Base-by-base conservation (phyloP, 2,329 filamentous ascomycete species). In the Aspergillus japonicus region DNA sequence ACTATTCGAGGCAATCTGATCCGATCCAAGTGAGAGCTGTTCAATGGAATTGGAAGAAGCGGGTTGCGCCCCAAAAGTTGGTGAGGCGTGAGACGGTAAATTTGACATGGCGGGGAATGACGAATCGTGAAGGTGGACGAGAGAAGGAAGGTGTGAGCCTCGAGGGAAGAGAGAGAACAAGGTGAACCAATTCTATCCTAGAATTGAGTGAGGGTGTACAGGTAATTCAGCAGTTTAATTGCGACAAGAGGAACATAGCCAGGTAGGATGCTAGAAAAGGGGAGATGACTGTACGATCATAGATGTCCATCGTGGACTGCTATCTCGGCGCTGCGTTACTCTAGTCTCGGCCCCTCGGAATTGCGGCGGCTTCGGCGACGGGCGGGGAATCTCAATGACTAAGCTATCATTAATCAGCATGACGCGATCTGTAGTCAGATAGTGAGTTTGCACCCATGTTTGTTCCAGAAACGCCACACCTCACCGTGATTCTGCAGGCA, bases 61-160 rank as follows among this genome's bases (percentile, higher is more conserved):
- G 11, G 69, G 67, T 59, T 74, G 74, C 60, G 80, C 76, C 57
- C 80, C 71, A 57, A 84, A 75, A 62, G 77, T 75, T 24, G 82
- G 81, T 47, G 82, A 83, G 58, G 80, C 77, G 68, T 84, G 82
- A 44, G 82, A 80, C n/a, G 84, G 83, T 60, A 85, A 77, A 59
- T 83, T 79, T 50, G 81, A 76, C 83, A 85, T 85, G 64, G 67
- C 71, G 67, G 63, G 61, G 54, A 62, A 58, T 24, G 60, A 50
- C 31, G 49, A 61, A 59, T 56, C 42, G 62, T 56, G 50, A 42
- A 63, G 51, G 56, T 44, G 60, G 57, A 56, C 51, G 58, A 42
- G 49, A 47, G 39, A 51, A 23, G 26, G 29, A 47, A 29, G 26
- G 29, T 23, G 47, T 26, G 33, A 54, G 39, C 33, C 33, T 35